phyloP scores from a whole-genome alignment of 2,329 filamentous ascomycete genomes.

The Sarocladium strictum region DNA sequence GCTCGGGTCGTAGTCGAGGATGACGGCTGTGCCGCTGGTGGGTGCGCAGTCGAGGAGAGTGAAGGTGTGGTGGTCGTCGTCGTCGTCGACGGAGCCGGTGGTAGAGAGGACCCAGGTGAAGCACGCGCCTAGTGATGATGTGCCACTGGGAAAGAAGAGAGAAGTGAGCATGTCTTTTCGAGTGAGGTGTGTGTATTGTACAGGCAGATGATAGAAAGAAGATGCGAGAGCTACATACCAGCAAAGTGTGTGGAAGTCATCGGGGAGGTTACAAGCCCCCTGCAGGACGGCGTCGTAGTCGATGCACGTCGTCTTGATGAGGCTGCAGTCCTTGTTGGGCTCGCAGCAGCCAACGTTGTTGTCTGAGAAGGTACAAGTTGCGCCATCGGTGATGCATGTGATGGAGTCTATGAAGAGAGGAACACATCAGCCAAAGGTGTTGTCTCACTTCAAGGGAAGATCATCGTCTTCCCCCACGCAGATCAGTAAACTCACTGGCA shows the following conservation, averaged over 20 bases:
- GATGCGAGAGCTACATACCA: constrained; percentile 20
- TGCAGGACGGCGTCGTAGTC: constrained; percentile 20
- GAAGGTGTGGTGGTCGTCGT: constrained; percentile 14
- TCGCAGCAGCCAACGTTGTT: constrained; percentile 27
- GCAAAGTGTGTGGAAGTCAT: constrained; percentile 28
- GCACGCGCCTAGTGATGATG: constrained; percentile 16
- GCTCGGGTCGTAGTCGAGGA: constrained; percentile 25
- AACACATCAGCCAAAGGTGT: background rate
- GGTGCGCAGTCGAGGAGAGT: constrained; percentile 23
- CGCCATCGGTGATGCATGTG: constrained; percentile 21
- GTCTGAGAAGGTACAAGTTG: constrained; percentile 21
- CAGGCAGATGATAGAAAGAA: constrained; percentile 2
- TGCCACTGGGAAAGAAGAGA: constrained; percentile 12
- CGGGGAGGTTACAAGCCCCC: constrained; percentile 20
- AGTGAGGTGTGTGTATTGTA: too few species aligned
- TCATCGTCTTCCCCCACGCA: too few species aligned
- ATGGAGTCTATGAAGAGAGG: constrained; percentile 18
- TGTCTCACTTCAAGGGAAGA: too few species aligned
- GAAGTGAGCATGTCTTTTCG: background rate
- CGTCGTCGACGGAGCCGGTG: constrained; percentile 12
- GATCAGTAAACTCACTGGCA: constrained; percentile 21
- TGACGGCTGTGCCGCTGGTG: constrained; percentile 17
- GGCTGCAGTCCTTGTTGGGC: constrained; percentile 20
- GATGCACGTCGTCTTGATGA: constrained; percentile 27
- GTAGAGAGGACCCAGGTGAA: constrained; percentile 24